These are phyloP conservation scores for Paraglomus occultum DNA, from an alignment of 192 early-diverging fungal genomes.

Conservation along the genomic window DNA sequence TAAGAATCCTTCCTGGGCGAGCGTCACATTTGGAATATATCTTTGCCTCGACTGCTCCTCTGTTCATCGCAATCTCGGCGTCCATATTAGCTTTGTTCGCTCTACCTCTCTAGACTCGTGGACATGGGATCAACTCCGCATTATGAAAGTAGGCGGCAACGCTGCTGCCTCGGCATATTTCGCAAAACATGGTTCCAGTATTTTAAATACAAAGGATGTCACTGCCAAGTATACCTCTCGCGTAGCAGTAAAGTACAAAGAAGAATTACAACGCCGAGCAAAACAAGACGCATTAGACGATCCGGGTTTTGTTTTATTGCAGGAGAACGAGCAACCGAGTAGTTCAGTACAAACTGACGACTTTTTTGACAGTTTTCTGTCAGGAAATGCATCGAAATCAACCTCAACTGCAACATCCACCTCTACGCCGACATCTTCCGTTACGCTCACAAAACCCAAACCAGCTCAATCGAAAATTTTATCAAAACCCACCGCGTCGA, in stretches of 20 bases:
- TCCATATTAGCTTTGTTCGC: conserved; percentile 95
- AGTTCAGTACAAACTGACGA: conserved; percentile 15
- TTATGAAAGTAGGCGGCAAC: conserved; percentile 91
- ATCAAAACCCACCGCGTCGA: conserved; percentile 37
- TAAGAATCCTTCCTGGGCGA: conserved; percentile 95
- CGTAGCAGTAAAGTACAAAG: conserved; percentile 79
- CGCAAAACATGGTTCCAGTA: conserved; percentile 61
- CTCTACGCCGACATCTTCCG: neutral
- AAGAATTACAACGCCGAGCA: conserved; percentile 64
- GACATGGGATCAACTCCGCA: conserved; percentile 89
- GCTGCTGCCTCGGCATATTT: conserved; percentile 78
- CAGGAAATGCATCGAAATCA: conserved; percentile 4
- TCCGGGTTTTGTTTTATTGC: conserved; percentile 1
- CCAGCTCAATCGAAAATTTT: conserved; percentile 35
- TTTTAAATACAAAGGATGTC: conserved; percentile 60
- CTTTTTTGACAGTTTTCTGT: conserved; percentile 25
- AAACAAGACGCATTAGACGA: conserved; percentile 61
- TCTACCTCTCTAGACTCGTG: conserved; percentile 90
- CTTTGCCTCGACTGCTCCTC: conserved; percentile 96
- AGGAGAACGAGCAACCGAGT: neutral
- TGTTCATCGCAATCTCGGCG: conserved; percentile 94
- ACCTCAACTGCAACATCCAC: neutral
- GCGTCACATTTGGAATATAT: conserved; percentile 92
- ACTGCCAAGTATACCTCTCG: conserved; percentile 80
- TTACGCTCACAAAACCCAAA: conserved; percentile 38